Base-by-base conservation (phyloP, 768 basidiomycete genomes). In the Hypsizygus marmoreus region DNA sequence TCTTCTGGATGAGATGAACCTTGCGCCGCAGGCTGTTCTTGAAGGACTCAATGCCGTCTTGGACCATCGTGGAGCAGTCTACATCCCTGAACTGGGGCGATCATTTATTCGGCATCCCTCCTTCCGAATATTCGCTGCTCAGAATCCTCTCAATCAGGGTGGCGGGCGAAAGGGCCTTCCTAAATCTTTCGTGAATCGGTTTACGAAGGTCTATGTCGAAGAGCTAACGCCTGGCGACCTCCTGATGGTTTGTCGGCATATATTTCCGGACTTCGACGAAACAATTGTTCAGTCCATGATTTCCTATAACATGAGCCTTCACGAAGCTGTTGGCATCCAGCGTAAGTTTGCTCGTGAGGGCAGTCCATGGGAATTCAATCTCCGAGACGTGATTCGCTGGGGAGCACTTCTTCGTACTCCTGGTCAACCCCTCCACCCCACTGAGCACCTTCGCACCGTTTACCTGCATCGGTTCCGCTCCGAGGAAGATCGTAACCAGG, bases 81-180 rank as follows among this genome's bases (percentile, higher is more conserved):
- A 86, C 65, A 87, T 99, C 31, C 97, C 97, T 2, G 97, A 98
- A 62, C 80, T 99, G 9, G 91, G 89, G 33, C 84, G 90, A 40
- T 84, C 89, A 8, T 99, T 98, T 67, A 69, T 68, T 37, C 76
- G 90, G 23, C 97, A 98, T 67, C 90, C 94, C 2, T 77, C 83
- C n/a, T 99, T 99, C 69, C 86, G 95, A 26, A 86, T 98, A 32
- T 99, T 99, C 58, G 97, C 95, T 3, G 95, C 97, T 2, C 97
- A 99, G 63, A 99, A 99, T 63, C 97, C 97, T 22, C 69, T 95
- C 12, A 84, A 85, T 50, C 97, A 99, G 72, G 97, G 97, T 17
- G 95, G 97, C 43, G 95, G 95, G 12, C 82, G 97, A 28, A 99
- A 99, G 66, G 97, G 97, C 14, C 77, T 99, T 5, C 97, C 97